These are phyloP conservation scores for Mycena polygramma DNA, from an alignment of 768 basidiomycete species.

Conservation along the genomic window DNA sequence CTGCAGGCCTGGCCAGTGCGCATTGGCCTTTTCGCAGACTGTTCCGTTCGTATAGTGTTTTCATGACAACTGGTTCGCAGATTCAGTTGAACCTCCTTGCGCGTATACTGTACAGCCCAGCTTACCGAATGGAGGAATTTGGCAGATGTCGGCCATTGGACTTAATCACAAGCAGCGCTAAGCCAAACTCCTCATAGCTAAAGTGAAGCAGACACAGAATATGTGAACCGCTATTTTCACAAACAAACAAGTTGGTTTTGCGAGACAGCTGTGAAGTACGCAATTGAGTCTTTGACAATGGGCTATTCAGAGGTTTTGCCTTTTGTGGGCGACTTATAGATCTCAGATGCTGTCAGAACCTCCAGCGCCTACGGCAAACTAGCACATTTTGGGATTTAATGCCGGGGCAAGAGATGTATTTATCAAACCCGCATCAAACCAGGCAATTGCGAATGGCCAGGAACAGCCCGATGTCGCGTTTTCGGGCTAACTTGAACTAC, in stretches of 20 bases:
- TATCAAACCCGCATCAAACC: slow-evolving; percentile 31
- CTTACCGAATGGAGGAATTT: slow-evolving; percentile 30
- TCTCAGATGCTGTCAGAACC: slow-evolving; percentile 28
- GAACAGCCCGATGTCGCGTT: slow-evolving; percentile 28
- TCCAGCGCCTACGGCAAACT: background rate
- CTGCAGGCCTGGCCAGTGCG: background rate
- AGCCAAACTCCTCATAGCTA: background rate
- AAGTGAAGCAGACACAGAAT: background rate
- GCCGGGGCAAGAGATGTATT: slow-evolving; percentile 21
- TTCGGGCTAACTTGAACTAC: slow-evolving; percentile 26
- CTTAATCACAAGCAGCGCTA: background rate
- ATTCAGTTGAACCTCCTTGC: background rate
- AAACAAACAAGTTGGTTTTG: slow-evolving; percentile 2
- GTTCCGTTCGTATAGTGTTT: slow-evolving; percentile 4
- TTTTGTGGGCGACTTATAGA: slow-evolving; percentile 11
- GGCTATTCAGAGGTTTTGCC: slow-evolving; percentile 18
- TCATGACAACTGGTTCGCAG: slow-evolving; percentile 15
- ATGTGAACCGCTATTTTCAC: background rate
- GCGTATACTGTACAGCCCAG: background rate
- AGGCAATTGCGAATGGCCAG: slow-evolving; percentile 33
- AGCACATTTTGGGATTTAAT: slow-evolving; percentile 32
- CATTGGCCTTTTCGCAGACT: background rate
- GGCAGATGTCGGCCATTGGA: slow-evolving; percentile 6
- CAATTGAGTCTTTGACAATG: background rate
- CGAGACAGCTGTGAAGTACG: background rate